A percentile compares a stretch with the other conserved stretches of the same genome.
These are phyloP conservation scores for Exophiala aquamarina DNA, from an alignment of 2,329 filamentous ascomycete species.

Conservation along the genomic window DNA sequence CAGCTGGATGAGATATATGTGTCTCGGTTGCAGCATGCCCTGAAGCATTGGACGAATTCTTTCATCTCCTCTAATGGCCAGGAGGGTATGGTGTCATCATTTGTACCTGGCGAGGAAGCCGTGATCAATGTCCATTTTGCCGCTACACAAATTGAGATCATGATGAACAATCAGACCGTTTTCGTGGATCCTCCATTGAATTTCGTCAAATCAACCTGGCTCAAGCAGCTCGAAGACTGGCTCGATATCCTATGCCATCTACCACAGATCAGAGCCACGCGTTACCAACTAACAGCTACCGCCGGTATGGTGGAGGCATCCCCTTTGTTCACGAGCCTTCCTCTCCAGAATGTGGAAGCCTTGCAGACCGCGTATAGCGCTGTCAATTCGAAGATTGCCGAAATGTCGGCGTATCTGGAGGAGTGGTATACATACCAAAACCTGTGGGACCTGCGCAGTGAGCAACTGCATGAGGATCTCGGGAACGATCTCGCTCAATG, in stretches of 20 bases:
- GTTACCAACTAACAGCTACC: constrained; percentile 84
- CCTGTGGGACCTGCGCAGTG: constrained; percentile 94
- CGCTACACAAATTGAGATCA: constrained; percentile 79
- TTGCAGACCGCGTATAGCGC: constrained; percentile 78
- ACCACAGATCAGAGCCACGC: constrained; percentile 88
- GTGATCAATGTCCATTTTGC: constrained; percentile 43
- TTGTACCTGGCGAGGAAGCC: constrained; percentile 41
- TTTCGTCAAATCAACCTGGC: constrained; percentile 89
- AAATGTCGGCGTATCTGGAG: constrained; percentile 84
- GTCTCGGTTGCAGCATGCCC: constrained; percentile 77
- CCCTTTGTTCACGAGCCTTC: constrained; percentile 78
- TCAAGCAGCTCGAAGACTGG: constrained; percentile 89
- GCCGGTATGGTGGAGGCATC: constrained; percentile 61
- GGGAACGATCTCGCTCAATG: constrained; percentile 89
- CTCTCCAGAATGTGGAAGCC: constrained; percentile 76
- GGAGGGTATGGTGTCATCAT: constrained; percentile 44
- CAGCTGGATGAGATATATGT: constrained; percentile 80
- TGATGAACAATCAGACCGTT: constrained; percentile 97
- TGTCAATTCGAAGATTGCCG: constrained; percentile 77
- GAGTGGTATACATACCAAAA: constrained; percentile 99
- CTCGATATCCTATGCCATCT: constrained; percentile 89
- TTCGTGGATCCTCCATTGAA: constrained; percentile 93
- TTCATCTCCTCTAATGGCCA: constrained; percentile 61
- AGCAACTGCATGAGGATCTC: constrained; percentile 89
- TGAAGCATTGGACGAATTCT: constrained; percentile 81